phyloP scores from a whole-genome alignment of 768 basidiomycete genomes.

The Cystobasidium ongulense region DNA sequence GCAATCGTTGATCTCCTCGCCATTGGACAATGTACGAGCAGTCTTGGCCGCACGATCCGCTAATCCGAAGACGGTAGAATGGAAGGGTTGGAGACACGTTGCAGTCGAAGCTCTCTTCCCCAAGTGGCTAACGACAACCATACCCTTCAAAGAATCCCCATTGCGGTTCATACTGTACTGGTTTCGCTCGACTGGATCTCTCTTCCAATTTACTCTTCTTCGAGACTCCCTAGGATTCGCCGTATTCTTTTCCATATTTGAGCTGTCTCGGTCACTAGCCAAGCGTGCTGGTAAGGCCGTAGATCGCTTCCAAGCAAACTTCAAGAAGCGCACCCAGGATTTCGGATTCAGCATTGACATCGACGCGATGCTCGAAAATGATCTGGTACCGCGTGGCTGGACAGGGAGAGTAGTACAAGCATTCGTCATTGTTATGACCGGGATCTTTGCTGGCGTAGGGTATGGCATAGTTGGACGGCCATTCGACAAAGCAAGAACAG shows the following conservation, averaged over 20 bases:
- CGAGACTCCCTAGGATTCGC: conserved; percentile 40
- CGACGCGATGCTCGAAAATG: conserved; percentile 18
- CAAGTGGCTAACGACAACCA: background rate
- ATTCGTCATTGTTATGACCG: conserved; percentile 20
- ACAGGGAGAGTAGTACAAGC: conserved; percentile 25
- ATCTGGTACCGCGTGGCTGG: conserved; percentile 14
- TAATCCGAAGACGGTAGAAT: conserved; percentile 3
- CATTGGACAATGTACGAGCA: conserved; percentile 40
- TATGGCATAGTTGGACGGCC: conserved; percentile 31
- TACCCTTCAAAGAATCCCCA: background rate
- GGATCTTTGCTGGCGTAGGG: conserved; percentile 25
- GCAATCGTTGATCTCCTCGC: conserved; percentile 39
- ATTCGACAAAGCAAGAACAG: conserved; percentile 19
- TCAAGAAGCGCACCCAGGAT: conserved; percentile 4
- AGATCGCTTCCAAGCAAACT: conserved; percentile 23
- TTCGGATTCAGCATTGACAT: conserved; percentile 13
- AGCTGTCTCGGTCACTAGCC: conserved; percentile 31
- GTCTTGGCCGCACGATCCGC: conserved; percentile 32
- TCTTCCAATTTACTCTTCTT: conserved; percentile 32
- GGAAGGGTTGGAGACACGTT: conserved; percentile 14
- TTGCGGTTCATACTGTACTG: conserved; percentile 18
- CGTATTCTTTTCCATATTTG: conserved; percentile 39
- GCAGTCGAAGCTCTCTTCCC: background rate
- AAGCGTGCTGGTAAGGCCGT: conserved; percentile 24
- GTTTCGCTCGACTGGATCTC: conserved; percentile 35